These are phyloP conservation scores for Chlamydomonas sphaeroides DNA, from an alignment of 139 green algal genomes.

Conservation along the genomic window DNA sequence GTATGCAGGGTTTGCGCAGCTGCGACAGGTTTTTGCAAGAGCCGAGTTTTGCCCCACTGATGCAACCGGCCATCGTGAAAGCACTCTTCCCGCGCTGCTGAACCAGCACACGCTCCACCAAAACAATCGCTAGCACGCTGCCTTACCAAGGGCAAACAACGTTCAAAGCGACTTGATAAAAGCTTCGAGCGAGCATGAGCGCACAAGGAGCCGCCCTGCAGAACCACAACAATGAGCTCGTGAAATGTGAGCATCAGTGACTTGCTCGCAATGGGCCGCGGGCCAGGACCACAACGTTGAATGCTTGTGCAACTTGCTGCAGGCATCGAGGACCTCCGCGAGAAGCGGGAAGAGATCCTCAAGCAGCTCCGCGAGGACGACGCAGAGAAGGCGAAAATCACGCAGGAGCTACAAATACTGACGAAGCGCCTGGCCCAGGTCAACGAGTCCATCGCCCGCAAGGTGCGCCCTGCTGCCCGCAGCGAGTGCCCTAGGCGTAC, in stretches of 20 bases:
- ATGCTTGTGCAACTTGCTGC: background rate
- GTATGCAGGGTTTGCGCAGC: too few relatives aligned
- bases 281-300: too few relatives aligned
- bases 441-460: constrained; percentile 73
- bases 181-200: background rate
- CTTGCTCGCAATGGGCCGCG: background rate
- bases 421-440: constrained; percentile 76
- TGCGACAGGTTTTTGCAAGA: too few relatives aligned
- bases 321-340: constrained; percentile 86
- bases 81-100: too few relatives aligned
- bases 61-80: too few relatives aligned
- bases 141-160: too few relatives aligned
- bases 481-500: too few relatives aligned
- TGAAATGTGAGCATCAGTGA: constrained; percentile 81
- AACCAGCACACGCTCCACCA: too few relatives aligned
- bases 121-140: too few relatives aligned
- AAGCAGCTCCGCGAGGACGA: constrained; percentile 76
- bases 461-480: constrained; percentile 27
- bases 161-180: too few relatives aligned
- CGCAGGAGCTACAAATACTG: constrained; percentile 73
- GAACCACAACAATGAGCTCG: constrained; percentile 81
- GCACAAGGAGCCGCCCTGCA: constrained; percentile 67
- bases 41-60: too few relatives aligned
- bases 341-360: constrained; percentile 77
- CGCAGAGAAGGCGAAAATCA: constrained; percentile 74